These are phyloP conservation scores for Cercophora samala DNA, from an alignment of 495 filamentous ascomycete species.

Conservation along the genomic window DNA sequence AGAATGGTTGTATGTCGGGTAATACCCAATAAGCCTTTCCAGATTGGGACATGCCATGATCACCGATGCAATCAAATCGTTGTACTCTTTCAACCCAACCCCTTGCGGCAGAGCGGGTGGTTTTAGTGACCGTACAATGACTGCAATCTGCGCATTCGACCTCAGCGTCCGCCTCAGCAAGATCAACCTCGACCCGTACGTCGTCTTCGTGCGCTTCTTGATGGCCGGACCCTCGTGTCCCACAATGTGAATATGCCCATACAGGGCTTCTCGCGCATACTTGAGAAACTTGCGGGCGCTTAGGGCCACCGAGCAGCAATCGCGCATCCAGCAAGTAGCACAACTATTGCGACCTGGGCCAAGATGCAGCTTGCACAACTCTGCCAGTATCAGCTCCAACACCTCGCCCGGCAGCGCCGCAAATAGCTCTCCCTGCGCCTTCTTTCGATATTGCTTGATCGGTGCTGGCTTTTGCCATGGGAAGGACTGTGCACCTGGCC, in stretches of 20 bases:
- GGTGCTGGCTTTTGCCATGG: slow-evolving; percentile 41
- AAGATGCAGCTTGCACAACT: slow-evolving; percentile 48
- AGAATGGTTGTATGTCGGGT: slow-evolving; percentile 65
- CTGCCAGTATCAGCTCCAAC: slow-evolving; percentile 50
- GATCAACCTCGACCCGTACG: slow-evolving; percentile 64
- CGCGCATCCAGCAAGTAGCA: slow-evolving; percentile 74
- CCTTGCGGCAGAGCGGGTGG: slow-evolving; percentile 61
- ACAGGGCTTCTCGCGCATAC: slow-evolving; percentile 63
- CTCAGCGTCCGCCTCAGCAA: slow-evolving; percentile 74
- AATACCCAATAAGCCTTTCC: slow-evolving; percentile 68
- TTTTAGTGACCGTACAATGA: slow-evolving; percentile 69
- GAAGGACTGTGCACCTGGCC: slow-evolving; percentile 11
- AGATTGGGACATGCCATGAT: slow-evolving; percentile 85
- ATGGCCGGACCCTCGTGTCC: slow-evolving; percentile 63
- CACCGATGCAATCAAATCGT: slow-evolving; percentile 71
- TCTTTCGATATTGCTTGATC: slow-evolving; percentile 33
- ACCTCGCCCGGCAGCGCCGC: slow-evolving; percentile 56
- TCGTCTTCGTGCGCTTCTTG: slow-evolving; percentile 65
- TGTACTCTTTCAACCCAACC: slow-evolving; percentile 56
- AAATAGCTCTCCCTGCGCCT: slow-evolving; percentile 48
- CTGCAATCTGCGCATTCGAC: slow-evolving; percentile 64
- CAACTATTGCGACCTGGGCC: slow-evolving; percentile 50
- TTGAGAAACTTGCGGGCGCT: slow-evolving; percentile 66
- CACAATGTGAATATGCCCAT: slow-evolving; percentile 66
- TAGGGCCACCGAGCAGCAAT: slow-evolving; percentile 64